Conservation (phyloP, 345 rosid genomes). For the Pistacia integerrima region DNA sequence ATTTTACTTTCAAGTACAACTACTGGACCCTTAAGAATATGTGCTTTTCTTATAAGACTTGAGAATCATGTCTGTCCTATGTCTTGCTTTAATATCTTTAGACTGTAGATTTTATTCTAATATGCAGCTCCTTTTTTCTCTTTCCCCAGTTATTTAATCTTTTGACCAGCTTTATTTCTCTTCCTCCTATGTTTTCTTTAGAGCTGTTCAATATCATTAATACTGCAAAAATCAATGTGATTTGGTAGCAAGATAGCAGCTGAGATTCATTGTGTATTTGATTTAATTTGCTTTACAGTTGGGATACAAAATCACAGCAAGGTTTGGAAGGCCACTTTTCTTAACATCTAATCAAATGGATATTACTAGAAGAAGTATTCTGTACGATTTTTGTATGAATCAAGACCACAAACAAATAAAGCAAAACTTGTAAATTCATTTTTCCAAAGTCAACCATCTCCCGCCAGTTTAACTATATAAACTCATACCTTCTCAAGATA, state of each 20-base stretch:
- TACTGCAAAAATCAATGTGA: not conserved
- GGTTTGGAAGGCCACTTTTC: conserved; percentile 5
- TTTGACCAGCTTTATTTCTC: not conserved
- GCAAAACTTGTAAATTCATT: conserved; percentile 19
- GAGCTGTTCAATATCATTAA: too few relatives aligned
- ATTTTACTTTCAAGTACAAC: not conserved
- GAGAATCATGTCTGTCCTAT: conserved; percentile 31
- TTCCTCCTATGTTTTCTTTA: not conserved
- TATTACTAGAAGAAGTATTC: not conserved
- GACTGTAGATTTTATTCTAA: conserved; percentile 32
- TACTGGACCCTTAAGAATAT: conserved; percentile 24
- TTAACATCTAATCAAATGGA: conserved; percentile 20
- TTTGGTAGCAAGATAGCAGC: not conserved
- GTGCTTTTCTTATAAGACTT: conserved; percentile 34
- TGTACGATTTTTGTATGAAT: conserved; percentile 22
- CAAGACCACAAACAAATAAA: conserved; percentile 15
- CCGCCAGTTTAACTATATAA: conserved; percentile 3
- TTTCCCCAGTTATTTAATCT: not conserved
- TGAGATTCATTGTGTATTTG: not conserved
- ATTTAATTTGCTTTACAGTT: not conserved
- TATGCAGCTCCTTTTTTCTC: conserved; percentile 14
- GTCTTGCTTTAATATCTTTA: conserved; percentile 17
- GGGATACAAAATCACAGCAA: not conserved
- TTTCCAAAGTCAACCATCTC: conserved; percentile 23
- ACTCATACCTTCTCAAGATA: not conserved